Evolutionary conservation across 208 protist genomes (phyloP).

Genomic region (Trypanosoma scelopori): DNA sequence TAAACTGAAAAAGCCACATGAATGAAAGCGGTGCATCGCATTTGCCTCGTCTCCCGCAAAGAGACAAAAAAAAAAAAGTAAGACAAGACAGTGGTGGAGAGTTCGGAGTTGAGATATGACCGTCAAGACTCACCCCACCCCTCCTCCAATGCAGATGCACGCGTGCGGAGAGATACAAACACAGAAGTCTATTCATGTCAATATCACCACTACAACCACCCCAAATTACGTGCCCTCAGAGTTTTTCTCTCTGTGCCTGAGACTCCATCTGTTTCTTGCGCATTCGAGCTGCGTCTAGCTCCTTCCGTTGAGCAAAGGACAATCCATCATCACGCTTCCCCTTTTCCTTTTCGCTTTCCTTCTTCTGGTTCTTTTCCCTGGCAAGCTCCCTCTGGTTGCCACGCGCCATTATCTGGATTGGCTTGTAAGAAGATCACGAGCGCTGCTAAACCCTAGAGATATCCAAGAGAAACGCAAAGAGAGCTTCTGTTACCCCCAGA

Average conservation of each 20-base stretch:
- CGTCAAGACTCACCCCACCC: not conserved
- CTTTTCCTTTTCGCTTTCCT: conserved; percentile 71
- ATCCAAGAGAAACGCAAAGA: not conserved
- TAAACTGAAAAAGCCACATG: too few relatives aligned
- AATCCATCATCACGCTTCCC: conserved; percentile 74
- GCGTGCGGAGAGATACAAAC: not conserved
- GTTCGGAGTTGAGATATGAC: too few relatives aligned
- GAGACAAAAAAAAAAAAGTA: too few relatives aligned
- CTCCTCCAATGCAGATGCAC: not conserved
- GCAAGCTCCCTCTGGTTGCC: conserved; percentile 91
- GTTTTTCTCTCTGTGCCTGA: conserved; percentile 41
- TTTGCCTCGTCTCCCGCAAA: too few relatives aligned
- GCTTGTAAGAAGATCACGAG: not conserved
- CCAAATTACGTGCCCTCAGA: conserved; percentile 1
- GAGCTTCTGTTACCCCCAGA: too few relatives aligned
- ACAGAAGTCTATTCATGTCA: too few relatives aligned
- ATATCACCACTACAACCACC: not conserved
- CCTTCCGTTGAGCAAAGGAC: conserved; percentile 64
- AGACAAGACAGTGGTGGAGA: too few relatives aligned
- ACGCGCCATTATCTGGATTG: conserved; percentile 62
- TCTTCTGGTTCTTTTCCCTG: conserved; percentile 86
- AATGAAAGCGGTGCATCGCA: too few relatives aligned
- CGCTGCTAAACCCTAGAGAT: not conserved
- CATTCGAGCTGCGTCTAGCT: conserved; percentile 86
- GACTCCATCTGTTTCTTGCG: conserved; percentile 82